These are phyloP conservation scores for Penicillium hesseltinei DNA, from an alignment of 2,329 filamentous ascomycete species.

Conservation along the genomic window DNA sequence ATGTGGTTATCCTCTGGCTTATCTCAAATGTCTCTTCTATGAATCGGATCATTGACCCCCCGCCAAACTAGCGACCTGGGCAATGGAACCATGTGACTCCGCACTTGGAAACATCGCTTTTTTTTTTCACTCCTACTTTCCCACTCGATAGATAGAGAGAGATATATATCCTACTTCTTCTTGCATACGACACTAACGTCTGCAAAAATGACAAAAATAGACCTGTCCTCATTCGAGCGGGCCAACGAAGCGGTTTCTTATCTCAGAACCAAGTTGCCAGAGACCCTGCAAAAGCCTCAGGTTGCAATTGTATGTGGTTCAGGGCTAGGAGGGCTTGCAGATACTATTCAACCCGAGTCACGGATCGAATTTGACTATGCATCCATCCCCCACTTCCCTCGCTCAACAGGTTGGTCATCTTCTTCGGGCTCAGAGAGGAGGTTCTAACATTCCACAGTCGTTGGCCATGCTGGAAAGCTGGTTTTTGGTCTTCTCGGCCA, in stretches of 20 bases:
- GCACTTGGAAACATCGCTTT: conserved; percentile 2
- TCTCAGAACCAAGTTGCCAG: conserved; percentile 52
- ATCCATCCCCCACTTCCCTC: conserved; percentile 61
- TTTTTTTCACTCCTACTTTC: background rate
- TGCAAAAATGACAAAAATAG: conserved; percentile 13
- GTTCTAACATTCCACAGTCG: conserved; percentile 37
- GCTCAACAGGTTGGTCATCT: conserved; percentile 54
- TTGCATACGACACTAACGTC: background rate
- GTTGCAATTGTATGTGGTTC: conserved; percentile 66
- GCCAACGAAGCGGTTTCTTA: conserved; percentile 51
- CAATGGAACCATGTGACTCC: conserved; percentile 12
- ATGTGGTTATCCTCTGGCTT: background rate
- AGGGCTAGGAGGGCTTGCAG: conserved; percentile 60
- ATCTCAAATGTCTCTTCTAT: background rate
- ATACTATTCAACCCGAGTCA: conserved; percentile 52
- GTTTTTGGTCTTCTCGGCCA: conserved; percentile 61
- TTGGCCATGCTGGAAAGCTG: conserved; percentile 64
- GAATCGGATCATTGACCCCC: background rate
- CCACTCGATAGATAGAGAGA: background rate
- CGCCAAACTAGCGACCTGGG: conserved; percentile 4
- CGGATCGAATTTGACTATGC: conserved; percentile 57
- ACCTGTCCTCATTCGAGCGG: conserved; percentile 27
- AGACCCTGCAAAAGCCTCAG: conserved; percentile 51
- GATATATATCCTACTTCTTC: background rate
- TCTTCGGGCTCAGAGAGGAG: background rate